phyloP scores from a whole-genome alignment of 2,329 filamentous ascomycete species.

The Penicillium sp. region DNA sequence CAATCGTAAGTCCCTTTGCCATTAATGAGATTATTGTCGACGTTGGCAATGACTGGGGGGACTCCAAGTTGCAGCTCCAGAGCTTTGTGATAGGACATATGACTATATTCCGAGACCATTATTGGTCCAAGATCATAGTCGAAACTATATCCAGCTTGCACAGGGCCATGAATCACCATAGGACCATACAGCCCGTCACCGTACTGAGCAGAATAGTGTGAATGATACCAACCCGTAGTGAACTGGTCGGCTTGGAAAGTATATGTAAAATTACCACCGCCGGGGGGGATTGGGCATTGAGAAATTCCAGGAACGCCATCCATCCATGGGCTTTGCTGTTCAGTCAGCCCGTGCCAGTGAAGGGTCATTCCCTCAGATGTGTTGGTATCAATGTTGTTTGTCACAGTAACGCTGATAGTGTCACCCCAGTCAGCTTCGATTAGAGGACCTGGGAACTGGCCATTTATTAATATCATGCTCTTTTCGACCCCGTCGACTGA shows the following conservation, averaged over 20 bases:
- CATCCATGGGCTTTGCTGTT: background rate
- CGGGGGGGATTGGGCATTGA: constrained; percentile 52
- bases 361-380: background rate
- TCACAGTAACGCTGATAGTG: background rate
- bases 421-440: constrained; percentile 9
- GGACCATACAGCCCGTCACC: constrained; percentile 26
- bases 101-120: too few species aligned
- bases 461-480: background rate
- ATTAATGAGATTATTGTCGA: constrained; percentile 5
- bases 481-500: background rate
- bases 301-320: constrained; percentile 57
- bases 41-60: too few species aligned
- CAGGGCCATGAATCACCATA: constrained; percentile 1
- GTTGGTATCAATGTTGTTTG: too few species aligned
- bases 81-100: too few species aligned
- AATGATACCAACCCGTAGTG: constrained; percentile 38
- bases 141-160: too few species aligned
- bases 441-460: background rate
- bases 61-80: too few species aligned
- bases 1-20: background rate
- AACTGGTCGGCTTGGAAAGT: constrained; percentile 41
- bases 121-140: too few species aligned
- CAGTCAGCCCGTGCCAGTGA: background rate
- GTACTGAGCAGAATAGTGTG: constrained; percentile 30
- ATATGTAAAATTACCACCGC: constrained; percentile 54